These are phyloP conservation scores for Iberis amara DNA, from an alignment of 441 rosid genomes.

Conservation along the genomic window DNA sequence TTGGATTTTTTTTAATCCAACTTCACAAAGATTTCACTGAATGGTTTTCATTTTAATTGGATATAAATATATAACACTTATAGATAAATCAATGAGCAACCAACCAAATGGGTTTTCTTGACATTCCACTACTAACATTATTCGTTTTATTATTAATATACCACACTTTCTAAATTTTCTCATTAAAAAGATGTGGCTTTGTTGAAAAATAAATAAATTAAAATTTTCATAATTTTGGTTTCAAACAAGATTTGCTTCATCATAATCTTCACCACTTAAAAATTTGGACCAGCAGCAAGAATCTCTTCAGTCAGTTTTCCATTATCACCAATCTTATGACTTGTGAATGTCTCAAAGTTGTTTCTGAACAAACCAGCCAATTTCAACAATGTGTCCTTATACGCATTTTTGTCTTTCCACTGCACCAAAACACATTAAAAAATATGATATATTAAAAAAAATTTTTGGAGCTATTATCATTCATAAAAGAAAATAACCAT, in stretches of 20 bases:
- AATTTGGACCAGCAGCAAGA: slow-evolving; percentile 60
- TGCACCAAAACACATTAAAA: slow-evolving; percentile 27
- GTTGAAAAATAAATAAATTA: too few relatives aligned
- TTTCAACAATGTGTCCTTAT: slow-evolving; percentile 57
- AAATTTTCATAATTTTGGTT: too few relatives aligned
- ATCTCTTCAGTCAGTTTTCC: slow-evolving; percentile 55
- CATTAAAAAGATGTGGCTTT: too few relatives aligned
- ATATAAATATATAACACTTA: background rate
- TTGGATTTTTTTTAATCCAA: background rate
- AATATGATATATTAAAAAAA: too few relatives aligned
- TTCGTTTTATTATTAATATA: background rate
- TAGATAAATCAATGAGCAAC: background rate
- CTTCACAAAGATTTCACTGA: background rate
- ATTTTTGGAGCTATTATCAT: too few relatives aligned
- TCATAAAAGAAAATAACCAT: too few relatives aligned
- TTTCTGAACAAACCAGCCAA: slow-evolving; percentile 64
- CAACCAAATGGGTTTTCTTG: background rate
- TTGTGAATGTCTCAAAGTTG: slow-evolving; percentile 60
- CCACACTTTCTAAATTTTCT: too few relatives aligned
- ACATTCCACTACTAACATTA: background rate
- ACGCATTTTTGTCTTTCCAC: slow-evolving; percentile 67
- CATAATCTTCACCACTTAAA: slow-evolving; percentile 23
- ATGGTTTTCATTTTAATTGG: slow-evolving; percentile 12
- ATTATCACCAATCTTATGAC: slow-evolving; percentile 59
- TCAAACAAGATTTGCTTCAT: too few relatives aligned